A percentile compares a stretch with the other conserved stretches of the same genome.
phyloP scores from a whole-genome alignment of 805 yeast species.

The Lipomyces starkeyi region DNA sequence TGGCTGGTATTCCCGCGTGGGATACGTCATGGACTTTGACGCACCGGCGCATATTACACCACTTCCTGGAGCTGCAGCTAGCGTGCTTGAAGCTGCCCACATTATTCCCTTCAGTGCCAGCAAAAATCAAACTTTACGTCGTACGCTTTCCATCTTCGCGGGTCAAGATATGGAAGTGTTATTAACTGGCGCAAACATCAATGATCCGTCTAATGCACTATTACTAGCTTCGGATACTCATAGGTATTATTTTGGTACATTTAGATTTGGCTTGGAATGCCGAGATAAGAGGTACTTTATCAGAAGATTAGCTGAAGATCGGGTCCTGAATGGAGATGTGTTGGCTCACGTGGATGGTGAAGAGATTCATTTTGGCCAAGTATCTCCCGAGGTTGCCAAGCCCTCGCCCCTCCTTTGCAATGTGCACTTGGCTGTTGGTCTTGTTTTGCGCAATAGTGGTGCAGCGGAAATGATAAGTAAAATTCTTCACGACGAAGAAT shows the following conservation, averaged over 20 bases:
- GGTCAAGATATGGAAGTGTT: constrained; percentile 1
- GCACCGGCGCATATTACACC: neutral
- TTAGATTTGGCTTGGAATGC: constrained; percentile 1
- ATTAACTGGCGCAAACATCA: constrained; percentile 2
- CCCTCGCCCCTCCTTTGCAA: constrained; percentile 2
- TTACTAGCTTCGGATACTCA: neutral
- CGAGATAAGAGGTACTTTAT: neutral
- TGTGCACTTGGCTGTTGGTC: constrained; percentile 2
- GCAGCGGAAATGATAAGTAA: neutral
- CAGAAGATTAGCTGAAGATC: neutral
- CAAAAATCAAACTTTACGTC: neutral
- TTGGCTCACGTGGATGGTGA: neutral
- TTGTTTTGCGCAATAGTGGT: neutral
- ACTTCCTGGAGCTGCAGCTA: neutral
- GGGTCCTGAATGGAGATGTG: neutral
- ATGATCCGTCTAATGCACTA: constrained; percentile 2
- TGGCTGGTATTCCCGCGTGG: constrained; percentile 5
- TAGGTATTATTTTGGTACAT: neutral
- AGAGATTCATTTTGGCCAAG: neutral
- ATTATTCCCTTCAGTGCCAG: constrained; percentile 5
- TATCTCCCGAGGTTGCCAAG: neutral
- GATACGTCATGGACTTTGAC: neutral
- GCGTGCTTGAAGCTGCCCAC: constrained; percentile 2
- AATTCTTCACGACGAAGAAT: neutral
- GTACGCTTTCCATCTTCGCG: neutral